These are phyloP conservation scores for Macaranga tanarius DNA, from an alignment of 441 rosid genomes.

Conservation along the genomic window DNA sequence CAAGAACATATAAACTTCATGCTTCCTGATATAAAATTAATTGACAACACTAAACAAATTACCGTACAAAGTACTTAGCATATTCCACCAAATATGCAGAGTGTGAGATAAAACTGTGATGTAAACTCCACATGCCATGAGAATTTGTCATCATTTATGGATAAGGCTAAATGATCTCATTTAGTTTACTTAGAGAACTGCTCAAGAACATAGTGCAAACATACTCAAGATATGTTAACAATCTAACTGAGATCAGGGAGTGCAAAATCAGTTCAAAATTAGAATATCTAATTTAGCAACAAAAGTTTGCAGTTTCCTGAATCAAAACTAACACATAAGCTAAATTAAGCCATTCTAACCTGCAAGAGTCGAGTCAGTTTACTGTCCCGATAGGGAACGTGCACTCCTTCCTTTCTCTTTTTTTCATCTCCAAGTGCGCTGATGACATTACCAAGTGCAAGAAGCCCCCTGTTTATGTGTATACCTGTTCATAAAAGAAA, in stretches of 20 bases:
- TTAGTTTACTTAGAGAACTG: neutral
- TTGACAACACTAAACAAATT: neutral
- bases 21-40: neutral
- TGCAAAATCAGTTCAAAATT: neutral
- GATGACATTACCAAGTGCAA: slow-evolving; percentile 98
- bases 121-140: neutral
- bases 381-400: slow-evolving; percentile 98
- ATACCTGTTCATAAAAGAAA: slow-evolving; percentile 55
- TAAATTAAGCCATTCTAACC: slow-evolving; percentile 35
- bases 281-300: neutral
- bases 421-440: slow-evolving; percentile 99
- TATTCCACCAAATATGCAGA: neutral
- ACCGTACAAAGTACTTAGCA: neutral
- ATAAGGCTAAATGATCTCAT: neutral
- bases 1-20: no score
- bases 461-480: slow-evolving; percentile 96
- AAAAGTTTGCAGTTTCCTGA: neutral
- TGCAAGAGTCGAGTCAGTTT: slow-evolving; percentile 98
- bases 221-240: neutral
- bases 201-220: neutral
- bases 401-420: slow-evolving; percentile 90
- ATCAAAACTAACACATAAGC: slow-evolving; percentile 15
- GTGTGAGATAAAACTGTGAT: neutral
- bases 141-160: neutral
- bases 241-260: neutral